Conservation (phyloP, 148 eudicot genomes). For the Camellia japonica region DNA sequence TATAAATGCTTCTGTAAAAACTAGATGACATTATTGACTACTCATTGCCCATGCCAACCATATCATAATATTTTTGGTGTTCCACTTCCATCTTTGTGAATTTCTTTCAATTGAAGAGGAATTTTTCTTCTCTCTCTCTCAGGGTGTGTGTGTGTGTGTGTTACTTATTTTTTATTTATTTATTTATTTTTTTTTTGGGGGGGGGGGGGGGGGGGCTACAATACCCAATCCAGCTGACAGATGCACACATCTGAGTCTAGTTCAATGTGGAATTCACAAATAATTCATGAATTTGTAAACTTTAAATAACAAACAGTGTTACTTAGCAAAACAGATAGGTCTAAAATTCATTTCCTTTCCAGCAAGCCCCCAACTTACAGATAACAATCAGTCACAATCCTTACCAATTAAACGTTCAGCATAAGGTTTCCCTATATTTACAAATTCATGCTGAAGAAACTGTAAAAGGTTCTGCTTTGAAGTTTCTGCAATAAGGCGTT, state of each 20-base stretch:
- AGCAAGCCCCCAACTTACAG: background rate
- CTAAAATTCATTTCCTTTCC: background rate
- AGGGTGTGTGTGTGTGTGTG: too few relatives aligned
- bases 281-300: background rate
- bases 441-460: conserved; percentile 97
- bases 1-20: background rate
- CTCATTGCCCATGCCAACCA: background rate
- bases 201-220: too few relatives aligned
- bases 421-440: conserved; percentile 77
- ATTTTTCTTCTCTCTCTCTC: too few relatives aligned
- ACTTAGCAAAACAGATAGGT: background rate
- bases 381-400: conserved; percentile 18
- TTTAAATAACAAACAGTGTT: background rate
- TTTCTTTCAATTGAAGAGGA: too few relatives aligned
- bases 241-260: too few relatives aligned
- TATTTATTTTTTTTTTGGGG: too few relatives aligned
- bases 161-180: too few relatives aligned
- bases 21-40: background rate
- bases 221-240: too few relatives aligned
- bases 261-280: too few relatives aligned
- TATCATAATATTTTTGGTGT: background rate
- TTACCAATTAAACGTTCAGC: conserved; percentile 96
- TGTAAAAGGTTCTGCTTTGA: conserved; percentile 79
- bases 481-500: conserved; percentile 89
- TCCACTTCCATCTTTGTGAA: too few relatives aligned